phyloP scores from a whole-genome alignment of 352 stramenopile species.

The Phytophthora sp. region DNA sequence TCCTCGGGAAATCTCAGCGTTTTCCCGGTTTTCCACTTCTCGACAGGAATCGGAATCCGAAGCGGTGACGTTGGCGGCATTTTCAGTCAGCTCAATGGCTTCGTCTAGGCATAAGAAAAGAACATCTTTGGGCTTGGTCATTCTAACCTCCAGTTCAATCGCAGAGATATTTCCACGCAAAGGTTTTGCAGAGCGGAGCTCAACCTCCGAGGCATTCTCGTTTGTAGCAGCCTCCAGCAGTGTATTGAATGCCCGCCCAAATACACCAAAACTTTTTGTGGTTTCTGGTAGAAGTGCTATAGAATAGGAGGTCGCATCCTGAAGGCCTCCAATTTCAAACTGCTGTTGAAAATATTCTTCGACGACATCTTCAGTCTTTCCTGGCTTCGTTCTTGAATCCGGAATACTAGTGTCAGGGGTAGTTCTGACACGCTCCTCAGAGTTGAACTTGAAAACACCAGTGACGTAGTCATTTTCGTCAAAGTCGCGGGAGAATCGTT shows the following conservation, averaged over 20 bases:
- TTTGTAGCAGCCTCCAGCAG: constrained; percentile 66
- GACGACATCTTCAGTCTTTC: neutral
- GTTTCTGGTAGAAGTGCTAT: constrained; percentile 75
- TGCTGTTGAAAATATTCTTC: constrained; percentile 20
- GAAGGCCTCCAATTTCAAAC: constrained; percentile 50
- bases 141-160: constrained; percentile 50
- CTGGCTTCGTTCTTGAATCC: neutral
- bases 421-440: constrained; percentile 1
- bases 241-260: constrained; percentile 46
- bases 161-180: constrained; percentile 43
- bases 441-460: constrained; percentile 27
- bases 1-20: constrained; percentile 26
- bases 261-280: constrained; percentile 62
- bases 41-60: constrained; percentile 15
- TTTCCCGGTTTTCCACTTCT: constrained; percentile 37
- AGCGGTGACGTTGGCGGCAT: neutral
- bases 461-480: constrained; percentile 8
- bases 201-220: constrained; percentile 65
- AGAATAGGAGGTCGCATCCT: constrained; percentile 54
- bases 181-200: constrained; percentile 32
- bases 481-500: constrained; percentile 15
- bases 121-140: constrained; percentile 65
- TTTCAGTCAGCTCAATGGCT: neutral
- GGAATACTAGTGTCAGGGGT: neutral
- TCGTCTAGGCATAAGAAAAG: constrained; percentile 49